These are phyloP conservation scores for Alnus glutinosa DNA, from an alignment of 306 rosid genomes.

Conservation along the genomic window DNA sequence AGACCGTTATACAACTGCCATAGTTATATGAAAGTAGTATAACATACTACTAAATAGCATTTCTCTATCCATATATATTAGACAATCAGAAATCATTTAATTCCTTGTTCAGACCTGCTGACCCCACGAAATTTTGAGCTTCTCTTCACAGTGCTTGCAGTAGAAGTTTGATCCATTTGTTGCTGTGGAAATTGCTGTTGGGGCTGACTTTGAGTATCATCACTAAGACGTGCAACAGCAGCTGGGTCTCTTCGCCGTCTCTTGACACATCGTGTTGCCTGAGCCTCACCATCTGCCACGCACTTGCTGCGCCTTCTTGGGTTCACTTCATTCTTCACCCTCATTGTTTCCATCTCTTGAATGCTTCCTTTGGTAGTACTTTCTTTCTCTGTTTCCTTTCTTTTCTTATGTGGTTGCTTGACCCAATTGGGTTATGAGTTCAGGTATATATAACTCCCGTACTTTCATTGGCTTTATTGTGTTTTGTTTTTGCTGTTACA, in stretches of 20 bases:
- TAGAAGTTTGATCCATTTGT: slow-evolving; percentile 36
- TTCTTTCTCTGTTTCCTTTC: neutral
- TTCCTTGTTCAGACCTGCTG: slow-evolving; percentile 45
- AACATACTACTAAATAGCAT: no score
- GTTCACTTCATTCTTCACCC: slow-evolving; percentile 49
- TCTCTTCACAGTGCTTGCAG: slow-evolving; percentile 62
- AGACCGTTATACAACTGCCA: no score
- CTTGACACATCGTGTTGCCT: slow-evolving; percentile 40
- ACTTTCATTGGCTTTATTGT: slow-evolving; percentile 40
- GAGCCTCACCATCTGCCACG: slow-evolving; percentile 37
- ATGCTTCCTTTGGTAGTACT: neutral
- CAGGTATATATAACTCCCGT: slow-evolving; percentile 31
- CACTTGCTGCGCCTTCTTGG: slow-evolving; percentile 19
- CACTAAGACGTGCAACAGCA: slow-evolving; percentile 10
- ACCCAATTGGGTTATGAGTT: slow-evolving; percentile 8
- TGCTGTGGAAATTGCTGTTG: slow-evolving; percentile 16
- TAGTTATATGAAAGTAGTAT: no score
- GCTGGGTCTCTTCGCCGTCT: slow-evolving; percentile 49
- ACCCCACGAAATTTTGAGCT: slow-evolving; percentile 84
- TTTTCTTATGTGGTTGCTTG: neutral
- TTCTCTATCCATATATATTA: neutral
- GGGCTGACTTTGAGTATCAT: slow-evolving; percentile 27
- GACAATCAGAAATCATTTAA: neutral
- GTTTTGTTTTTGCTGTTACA: slow-evolving; percentile 34
- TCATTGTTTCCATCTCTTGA: slow-evolving; percentile 37